Conservation (phyloP, 2,329 filamentous ascomycete genomes). For the Mariannaea sp. region DNA sequence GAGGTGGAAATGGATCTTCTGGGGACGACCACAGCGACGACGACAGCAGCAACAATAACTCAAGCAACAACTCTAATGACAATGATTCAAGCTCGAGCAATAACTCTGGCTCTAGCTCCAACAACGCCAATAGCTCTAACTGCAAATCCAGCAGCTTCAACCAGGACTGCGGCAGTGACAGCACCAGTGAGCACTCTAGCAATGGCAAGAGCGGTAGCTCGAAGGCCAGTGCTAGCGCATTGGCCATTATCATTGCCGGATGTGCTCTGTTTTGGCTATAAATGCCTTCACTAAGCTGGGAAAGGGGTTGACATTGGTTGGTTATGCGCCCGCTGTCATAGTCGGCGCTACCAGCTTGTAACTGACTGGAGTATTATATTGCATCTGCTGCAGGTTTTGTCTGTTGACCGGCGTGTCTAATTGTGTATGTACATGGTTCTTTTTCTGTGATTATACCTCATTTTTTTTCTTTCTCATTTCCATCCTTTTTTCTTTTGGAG, state of each 20-base stretch:
- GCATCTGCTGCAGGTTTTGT: conserved; percentile 25
- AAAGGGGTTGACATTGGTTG: neutral
- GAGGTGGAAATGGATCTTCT: conserved; percentile 11
- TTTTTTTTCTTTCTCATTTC: no score
- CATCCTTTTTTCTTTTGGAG: conserved; percentile 24
- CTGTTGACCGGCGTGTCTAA: conserved; percentile 29
- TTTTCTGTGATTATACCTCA: conserved; percentile 33
- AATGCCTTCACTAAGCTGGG: conserved; percentile 8
- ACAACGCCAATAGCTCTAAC: conserved; percentile 34
- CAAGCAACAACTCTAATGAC: conserved; percentile 20
- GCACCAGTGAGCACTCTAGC: conserved; percentile 37
- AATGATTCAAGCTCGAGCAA: conserved; percentile 19
- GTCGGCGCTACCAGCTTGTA: conserved; percentile 1
- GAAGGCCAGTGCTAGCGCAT: conserved; percentile 42
- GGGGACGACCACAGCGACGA: conserved; percentile 11
- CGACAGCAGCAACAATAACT: conserved; percentile 24
- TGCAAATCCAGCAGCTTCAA: conserved; percentile 49
- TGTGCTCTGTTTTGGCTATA: conserved; percentile 45
- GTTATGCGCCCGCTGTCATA: conserved; percentile 8
- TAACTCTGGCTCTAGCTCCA: conserved; percentile 7
- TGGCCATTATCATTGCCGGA: conserved; percentile 46
- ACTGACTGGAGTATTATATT: conserved; percentile 27
- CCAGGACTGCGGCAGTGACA: conserved; percentile 43
- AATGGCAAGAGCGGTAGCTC: conserved; percentile 41
- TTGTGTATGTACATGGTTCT: conserved; percentile 30